phyloP scores from a whole-genome alignment of 768 basidiomycete species.

The Auriscalpium orientale region DNA sequence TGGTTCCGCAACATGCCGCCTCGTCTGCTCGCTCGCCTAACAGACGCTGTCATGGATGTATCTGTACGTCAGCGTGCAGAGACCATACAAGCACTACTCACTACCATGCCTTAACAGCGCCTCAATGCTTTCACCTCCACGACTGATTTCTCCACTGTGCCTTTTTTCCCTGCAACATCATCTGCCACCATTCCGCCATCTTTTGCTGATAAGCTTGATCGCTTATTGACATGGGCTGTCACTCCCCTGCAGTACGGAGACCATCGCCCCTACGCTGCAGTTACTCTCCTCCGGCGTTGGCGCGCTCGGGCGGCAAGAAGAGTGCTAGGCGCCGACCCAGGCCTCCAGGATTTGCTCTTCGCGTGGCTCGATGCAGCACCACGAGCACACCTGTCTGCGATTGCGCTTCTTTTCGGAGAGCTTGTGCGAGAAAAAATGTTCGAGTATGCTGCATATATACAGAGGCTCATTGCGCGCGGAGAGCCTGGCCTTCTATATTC shows the following conservation, averaged over 20 bases:
- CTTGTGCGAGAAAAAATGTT: conserved; percentile 65
- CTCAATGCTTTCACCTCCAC: conserved; percentile 68
- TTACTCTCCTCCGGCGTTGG: conserved; percentile 59
- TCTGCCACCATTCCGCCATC: conserved; percentile 23
- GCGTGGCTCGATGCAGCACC: conserved; percentile 72
- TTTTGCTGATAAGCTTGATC: conserved; percentile 65
- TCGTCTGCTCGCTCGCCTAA: conserved; percentile 50
- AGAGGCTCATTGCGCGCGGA: conserved; percentile 74
- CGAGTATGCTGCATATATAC: conserved; percentile 68
- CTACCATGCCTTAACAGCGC: conserved; percentile 33
- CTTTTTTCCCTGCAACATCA: conserved; percentile 46
- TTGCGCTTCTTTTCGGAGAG: conserved; percentile 64
- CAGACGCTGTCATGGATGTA: conserved; percentile 52
- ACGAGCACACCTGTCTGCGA: conserved; percentile 53
- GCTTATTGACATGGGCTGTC: conserved; percentile 74
- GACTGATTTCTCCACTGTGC: conserved; percentile 50
- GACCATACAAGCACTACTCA: neutral
- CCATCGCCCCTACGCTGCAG: conserved; percentile 70
- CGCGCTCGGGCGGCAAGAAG: conserved; percentile 53
- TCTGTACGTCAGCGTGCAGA: conserved; percentile 25
- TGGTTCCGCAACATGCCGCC: conserved; percentile 61
- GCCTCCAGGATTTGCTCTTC: conserved; percentile 71
- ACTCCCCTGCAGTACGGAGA: conserved; percentile 78
- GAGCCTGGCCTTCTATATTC: conserved; percentile 50
- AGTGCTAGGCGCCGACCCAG: conserved; percentile 53